These are phyloP conservation scores for Falciphora oryzae DNA, from an alignment of 2,329 filamentous ascomycete genomes.

Conservation along the genomic window DNA sequence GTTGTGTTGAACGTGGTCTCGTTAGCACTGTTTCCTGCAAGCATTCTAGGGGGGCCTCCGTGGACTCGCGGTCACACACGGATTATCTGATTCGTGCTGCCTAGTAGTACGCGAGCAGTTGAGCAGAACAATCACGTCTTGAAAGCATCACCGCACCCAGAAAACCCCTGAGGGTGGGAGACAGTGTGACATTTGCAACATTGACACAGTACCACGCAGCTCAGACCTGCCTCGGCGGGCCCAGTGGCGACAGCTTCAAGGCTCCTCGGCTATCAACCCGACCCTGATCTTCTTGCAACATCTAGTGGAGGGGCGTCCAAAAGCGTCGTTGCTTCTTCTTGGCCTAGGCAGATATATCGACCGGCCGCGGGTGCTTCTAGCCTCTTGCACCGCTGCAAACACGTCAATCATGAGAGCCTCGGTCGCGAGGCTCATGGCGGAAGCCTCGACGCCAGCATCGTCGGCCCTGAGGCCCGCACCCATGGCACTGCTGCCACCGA, in stretches of 20 bases:
- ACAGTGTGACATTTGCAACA: not conserved
- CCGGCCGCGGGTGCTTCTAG: too few species aligned
- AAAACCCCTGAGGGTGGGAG: too few species aligned
- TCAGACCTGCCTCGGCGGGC: not conserved
- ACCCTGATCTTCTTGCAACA: not conserved
- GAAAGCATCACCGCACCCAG: too few species aligned
- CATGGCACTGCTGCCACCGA: slow-evolving; percentile 74
- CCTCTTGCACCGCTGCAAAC: too few species aligned
- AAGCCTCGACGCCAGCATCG: slow-evolving; percentile 10
- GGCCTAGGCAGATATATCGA: not conserved
- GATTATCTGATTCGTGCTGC: too few species aligned
- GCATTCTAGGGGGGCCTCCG: too few species aligned
- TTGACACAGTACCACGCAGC: not conserved
- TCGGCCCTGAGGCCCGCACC: slow-evolving; percentile 30
- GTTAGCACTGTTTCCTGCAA: too few species aligned
- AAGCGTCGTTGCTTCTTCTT: not conserved
- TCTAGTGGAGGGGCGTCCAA: not conserved
- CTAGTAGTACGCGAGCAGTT: too few species aligned
- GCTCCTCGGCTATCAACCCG: not conserved
- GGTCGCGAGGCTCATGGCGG: slow-evolving; percentile 3
- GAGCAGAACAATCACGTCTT: too few species aligned
- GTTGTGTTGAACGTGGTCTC: too few species aligned
- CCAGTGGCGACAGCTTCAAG: not conserved
- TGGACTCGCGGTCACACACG: too few species aligned
- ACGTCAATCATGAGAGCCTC: slow-evolving; percentile 8